Percentiles rank a stretch among this genome's conserved stretches.
Conservation (phyloP, 2,329 filamentous ascomycete genomes). For the Sarocladium oryzae region DNA sequence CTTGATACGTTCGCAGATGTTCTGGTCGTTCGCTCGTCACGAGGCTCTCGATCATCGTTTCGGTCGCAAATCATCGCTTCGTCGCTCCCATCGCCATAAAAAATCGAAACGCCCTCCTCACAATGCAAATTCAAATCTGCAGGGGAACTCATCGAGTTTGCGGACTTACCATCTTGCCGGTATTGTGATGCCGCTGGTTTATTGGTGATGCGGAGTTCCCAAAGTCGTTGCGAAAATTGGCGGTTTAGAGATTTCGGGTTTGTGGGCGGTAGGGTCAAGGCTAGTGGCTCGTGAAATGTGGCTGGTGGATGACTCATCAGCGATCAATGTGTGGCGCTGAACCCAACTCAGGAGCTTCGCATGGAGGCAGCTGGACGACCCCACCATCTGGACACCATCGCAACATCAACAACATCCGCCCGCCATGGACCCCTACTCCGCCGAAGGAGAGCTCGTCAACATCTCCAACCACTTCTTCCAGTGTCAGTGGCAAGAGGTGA, state of each 20-base stretch:
- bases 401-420: constrained; percentile 20
- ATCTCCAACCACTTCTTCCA: constrained; percentile 66
- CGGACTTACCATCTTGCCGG: constrained; percentile 44
- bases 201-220: constrained; percentile 36
- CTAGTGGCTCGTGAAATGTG: constrained; percentile 18
- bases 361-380: neutral
- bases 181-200: constrained; percentile 32
- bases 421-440: constrained; percentile 62
- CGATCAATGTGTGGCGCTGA: constrained; percentile 6
- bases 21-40: constrained; percentile 4
- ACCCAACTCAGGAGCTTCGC: constrained; percentile 7
- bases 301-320: constrained; percentile 15
- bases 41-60: constrained; percentile 1
- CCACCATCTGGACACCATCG: constrained; percentile 11
- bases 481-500: constrained; percentile 79
- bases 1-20: neutral
- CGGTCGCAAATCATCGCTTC: neutral
- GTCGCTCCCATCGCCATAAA: constrained; percentile 8
- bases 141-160: neutral
- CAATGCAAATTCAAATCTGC: neutral
- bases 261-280: constrained; percentile 37
- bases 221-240: constrained; percentile 30
- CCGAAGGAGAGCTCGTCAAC: constrained; percentile 66
- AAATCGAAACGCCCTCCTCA: constrained; percentile 3
- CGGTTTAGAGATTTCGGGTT: constrained; percentile 36